Conservation (phyloP, 768 basidiomycete species). For the Trichaptum fuscoviolaceum region DNA sequence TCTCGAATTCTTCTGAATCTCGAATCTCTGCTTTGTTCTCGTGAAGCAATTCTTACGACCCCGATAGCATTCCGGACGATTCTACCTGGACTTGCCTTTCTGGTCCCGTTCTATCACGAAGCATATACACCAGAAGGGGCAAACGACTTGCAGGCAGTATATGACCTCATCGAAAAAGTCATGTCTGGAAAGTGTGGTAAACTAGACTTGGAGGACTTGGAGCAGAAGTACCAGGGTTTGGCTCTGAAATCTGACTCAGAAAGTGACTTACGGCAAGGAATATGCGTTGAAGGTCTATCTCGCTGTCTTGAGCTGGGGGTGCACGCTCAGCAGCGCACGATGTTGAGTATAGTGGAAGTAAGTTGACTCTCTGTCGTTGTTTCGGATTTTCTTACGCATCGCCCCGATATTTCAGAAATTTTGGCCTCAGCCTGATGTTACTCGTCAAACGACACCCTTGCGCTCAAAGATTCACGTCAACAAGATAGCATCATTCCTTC, state of each 20-base stretch:
- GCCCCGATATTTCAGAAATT: slow-evolving; percentile 33
- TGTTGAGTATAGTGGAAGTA: slow-evolving; percentile 51
- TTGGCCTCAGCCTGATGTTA: slow-evolving; percentile 37
- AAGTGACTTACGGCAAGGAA: slow-evolving; percentile 40
- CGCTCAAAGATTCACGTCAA: slow-evolving; percentile 42
- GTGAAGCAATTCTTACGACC: slow-evolving; percentile 37
- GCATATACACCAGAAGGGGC: slow-evolving; percentile 17
- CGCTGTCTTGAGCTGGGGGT: slow-evolving; percentile 46
- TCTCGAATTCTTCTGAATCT: slow-evolving; percentile 47
- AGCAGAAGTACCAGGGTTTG: slow-evolving; percentile 44
- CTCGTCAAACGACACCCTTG: slow-evolving; percentile 36
- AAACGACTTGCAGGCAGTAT: slow-evolving; percentile 31
- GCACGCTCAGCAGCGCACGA: slow-evolving; percentile 41
- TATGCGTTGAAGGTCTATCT: slow-evolving; percentile 36
- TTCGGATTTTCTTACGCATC: neutral
- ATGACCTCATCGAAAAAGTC: slow-evolving; percentile 42
- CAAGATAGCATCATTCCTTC: slow-evolving; percentile 38
- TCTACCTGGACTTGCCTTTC: slow-evolving; percentile 45
- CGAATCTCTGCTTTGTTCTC: slow-evolving; percentile 39
- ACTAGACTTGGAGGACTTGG: slow-evolving; percentile 39
- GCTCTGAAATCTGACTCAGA: slow-evolving; percentile 26
- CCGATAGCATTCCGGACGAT: slow-evolving; percentile 47
- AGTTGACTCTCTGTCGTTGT: slow-evolving; percentile 10
- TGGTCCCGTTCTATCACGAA: slow-evolving; percentile 28
- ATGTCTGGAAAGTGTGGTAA: slow-evolving; percentile 43